These are phyloP conservation scores for Rickenella mellea DNA, from an alignment of 768 basidiomycete genomes.

Conservation along the genomic window DNA sequence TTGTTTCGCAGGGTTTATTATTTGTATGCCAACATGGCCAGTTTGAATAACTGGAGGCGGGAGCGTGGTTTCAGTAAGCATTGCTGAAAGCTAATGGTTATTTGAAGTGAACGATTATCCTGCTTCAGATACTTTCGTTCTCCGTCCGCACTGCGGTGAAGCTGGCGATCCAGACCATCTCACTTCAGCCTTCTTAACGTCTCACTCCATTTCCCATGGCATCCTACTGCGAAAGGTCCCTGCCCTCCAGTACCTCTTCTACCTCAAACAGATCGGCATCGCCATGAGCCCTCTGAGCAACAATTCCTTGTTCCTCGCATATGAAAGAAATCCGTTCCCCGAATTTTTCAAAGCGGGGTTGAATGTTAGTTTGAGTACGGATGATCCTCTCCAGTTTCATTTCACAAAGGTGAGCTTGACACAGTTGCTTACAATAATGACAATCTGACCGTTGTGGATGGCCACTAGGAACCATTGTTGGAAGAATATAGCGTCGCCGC, in stretches of 20 bases:
- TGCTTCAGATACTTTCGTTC: slow-evolving; percentile 80
- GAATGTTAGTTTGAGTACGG: slow-evolving; percentile 93
- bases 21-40: slow-evolving; percentile 94
- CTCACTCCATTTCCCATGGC: slow-evolving; percentile 98
- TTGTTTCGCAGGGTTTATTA: slow-evolving; percentile 72
- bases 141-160: slow-evolving; percentile 95
- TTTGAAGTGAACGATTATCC: slow-evolving; percentile 3
- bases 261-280: slow-evolving; percentile 94
- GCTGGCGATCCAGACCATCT: slow-evolving; percentile 98
- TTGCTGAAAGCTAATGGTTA: neutral
- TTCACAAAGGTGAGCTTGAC: slow-evolving; percentile 80
- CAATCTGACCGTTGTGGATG: neutral
- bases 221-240: slow-evolving; percentile 97
- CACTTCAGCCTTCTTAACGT: slow-evolving; percentile 89
- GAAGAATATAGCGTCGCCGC: slow-evolving; percentile 99
- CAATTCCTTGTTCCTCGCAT: slow-evolving; percentile 92
- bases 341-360: slow-evolving; percentile 95
- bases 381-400: slow-evolving; percentile 94
- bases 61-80: slow-evolving; percentile 82
- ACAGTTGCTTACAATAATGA: neutral
- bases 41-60: slow-evolving; percentile 88
- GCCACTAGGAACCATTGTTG: slow-evolving; percentile 71
- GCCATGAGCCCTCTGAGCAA: slow-evolving; percentile 99
- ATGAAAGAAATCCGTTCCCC: slow-evolving; percentile 93
- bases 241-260: slow-evolving; percentile 93